These are phyloP conservation scores for Dactylellina haptotyla DNA, from an alignment of 2,329 filamentous ascomycete genomes.

Conservation along the genomic window DNA sequence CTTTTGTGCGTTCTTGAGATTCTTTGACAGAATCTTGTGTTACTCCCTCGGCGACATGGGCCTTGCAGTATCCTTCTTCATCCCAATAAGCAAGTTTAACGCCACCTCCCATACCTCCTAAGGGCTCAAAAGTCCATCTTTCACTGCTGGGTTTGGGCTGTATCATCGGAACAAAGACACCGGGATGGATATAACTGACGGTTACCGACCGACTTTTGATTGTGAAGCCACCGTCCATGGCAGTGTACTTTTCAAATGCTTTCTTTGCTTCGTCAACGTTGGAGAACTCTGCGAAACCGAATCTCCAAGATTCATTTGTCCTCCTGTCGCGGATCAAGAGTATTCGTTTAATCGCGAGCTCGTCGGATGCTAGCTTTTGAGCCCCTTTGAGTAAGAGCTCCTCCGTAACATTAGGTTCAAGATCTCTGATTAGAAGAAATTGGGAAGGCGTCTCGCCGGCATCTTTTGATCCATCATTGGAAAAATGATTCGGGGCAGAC, in stretches of 20 bases:
- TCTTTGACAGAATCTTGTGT: slow-evolving; percentile 6
- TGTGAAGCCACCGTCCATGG: slow-evolving; percentile 75
- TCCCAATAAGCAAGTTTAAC: slow-evolving; percentile 81
- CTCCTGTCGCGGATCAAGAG: slow-evolving; percentile 78
- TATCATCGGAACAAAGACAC: slow-evolving; percentile 81
- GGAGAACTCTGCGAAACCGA: slow-evolving; percentile 85
- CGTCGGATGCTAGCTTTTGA: slow-evolving; percentile 72
- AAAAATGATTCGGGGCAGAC: slow-evolving; percentile 63
- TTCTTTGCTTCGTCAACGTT: slow-evolving; percentile 79
- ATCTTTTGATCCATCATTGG: slow-evolving; percentile 59
- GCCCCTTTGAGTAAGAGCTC: slow-evolving; percentile 77
- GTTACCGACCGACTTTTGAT: slow-evolving; percentile 78
- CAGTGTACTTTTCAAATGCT: slow-evolving; percentile 76
- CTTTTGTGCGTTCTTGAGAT: slow-evolving; percentile 57
- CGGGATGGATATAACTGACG: slow-evolving; percentile 81
- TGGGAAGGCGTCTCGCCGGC: slow-evolving; percentile 71
- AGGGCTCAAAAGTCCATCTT: slow-evolving; percentile 74
- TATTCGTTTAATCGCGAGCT: slow-evolving; percentile 78
- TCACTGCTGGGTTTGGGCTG: slow-evolving; percentile 70
- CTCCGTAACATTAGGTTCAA: slow-evolving; percentile 77
- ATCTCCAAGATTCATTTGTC: slow-evolving; percentile 78
- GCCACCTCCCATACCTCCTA: slow-evolving; percentile 70
- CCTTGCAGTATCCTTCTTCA: slow-evolving; percentile 75
- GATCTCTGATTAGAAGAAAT: slow-evolving; percentile 77
- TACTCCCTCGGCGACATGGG: slow-evolving; percentile 65